These are phyloP conservation scores for Salix koriyanagi DNA, from an alignment of 345 rosid species.

Conservation along the genomic window DNA sequence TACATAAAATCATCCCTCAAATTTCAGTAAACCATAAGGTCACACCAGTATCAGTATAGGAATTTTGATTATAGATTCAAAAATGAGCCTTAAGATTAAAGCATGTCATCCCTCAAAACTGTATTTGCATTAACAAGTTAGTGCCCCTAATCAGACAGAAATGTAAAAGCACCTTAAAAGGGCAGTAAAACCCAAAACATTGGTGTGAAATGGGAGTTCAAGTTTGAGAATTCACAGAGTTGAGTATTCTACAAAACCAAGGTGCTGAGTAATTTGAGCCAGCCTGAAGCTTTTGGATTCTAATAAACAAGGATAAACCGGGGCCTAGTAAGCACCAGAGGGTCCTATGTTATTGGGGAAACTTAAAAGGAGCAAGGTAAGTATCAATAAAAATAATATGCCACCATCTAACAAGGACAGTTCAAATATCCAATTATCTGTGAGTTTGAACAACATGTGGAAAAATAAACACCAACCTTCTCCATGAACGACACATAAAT, in stretches of 20 bases:
- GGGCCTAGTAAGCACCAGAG: not conserved
- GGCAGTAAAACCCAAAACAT: not conserved
- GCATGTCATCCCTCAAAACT: not conserved
- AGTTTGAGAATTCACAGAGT: not conserved
- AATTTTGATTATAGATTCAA: not conserved
- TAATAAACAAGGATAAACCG: not conserved
- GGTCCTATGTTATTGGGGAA: not conserved
- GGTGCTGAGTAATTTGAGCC: not conserved
- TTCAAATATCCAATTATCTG: not conserved
- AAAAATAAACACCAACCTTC: conserved; percentile 48
- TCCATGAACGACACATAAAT: conserved; percentile 89
- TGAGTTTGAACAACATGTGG: not conserved
- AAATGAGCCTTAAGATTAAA: not conserved
- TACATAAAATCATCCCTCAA: not conserved
- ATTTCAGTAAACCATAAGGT: not conserved
- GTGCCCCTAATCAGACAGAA: not conserved
- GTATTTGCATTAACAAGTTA: not conserved
- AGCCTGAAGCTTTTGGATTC: not conserved
- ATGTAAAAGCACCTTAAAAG: not conserved
- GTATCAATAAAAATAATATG: not conserved
- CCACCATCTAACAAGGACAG: not conserved
- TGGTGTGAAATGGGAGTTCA: not conserved
- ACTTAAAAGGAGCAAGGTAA: not conserved
- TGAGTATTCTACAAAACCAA: not conserved
- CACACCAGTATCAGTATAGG: not conserved